A percentile compares a stretch with the other conserved stretches of the same genome.
These are phyloP conservation scores for Spathaspora gorwiae DNA, from an alignment of 805 yeast species.

Conservation along the genomic window DNA sequence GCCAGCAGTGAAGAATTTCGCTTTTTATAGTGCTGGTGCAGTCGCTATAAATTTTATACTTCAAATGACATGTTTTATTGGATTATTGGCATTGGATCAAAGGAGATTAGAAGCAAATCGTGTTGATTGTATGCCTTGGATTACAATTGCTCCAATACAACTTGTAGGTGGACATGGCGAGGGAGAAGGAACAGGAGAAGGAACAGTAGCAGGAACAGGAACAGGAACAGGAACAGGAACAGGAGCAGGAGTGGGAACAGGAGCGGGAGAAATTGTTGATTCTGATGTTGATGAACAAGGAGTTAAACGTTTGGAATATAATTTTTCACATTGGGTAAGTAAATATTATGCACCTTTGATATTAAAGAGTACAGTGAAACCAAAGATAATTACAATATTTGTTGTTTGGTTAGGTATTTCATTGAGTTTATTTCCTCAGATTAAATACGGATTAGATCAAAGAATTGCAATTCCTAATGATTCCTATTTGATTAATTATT, in stretches of 20 bases:
- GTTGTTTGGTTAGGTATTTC: conserved; percentile 64
- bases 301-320: conserved; percentile 13
- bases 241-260: conserved; percentile 8
- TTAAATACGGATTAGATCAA: conserved; percentile 83
- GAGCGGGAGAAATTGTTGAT: conserved; percentile 1
- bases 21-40: conserved; percentile 85
- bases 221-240: conserved; percentile 4
- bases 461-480: conserved; percentile 79
- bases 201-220: conserved; percentile 3
- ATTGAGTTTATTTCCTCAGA: conserved; percentile 60
- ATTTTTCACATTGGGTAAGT: conserved; percentile 35
- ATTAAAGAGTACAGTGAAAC: conserved; percentile 43
- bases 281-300: conserved; percentile 6
- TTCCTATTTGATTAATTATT: conserved; percentile 79
- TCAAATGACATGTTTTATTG: conserved; percentile 78
- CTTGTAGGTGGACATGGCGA: background rate
- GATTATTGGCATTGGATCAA: conserved; percentile 67
- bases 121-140: conserved; percentile 60
- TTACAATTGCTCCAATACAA: conserved; percentile 22
- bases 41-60: conserved; percentile 68
- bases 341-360: conserved; percentile 57
- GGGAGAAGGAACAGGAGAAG: conserved; percentile 6
- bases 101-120: conserved; percentile 53
- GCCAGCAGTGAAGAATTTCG: conserved; percentile 97
- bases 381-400: conserved; percentile 50